Base-by-base conservation (phyloP, 306 rosid species). In the Betula pendula region DNA sequence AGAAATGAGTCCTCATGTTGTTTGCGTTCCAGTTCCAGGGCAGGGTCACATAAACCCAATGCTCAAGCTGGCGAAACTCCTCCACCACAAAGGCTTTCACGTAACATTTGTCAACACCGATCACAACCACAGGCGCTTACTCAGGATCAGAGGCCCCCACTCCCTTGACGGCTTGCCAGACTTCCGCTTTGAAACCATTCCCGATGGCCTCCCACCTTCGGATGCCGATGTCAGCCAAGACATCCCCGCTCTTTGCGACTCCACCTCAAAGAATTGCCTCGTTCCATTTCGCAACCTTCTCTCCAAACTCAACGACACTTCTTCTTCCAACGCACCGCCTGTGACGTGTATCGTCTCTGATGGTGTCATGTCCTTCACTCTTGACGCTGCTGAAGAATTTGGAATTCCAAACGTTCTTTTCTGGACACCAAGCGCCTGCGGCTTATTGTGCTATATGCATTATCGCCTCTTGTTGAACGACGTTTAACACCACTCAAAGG, bases 191-290 rank as follows among this genome's bases (percentile, higher is more conserved):
- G 75, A 68, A 25, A 43, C 69, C 33, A 77, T 77, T 15, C 75
- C 75, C 0, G 80, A 77, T 1, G 77, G 77, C n/a, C 77, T 73
- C 16, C 77, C 77, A 5, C 51, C 51, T 10, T 52, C 76, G 0
- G 73, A 79, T 11, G 73, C 71, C 6, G 77, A 79, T 5, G 73
- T 43, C 53, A 79, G 72, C 24, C 82, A 72, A 8, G 68, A 79
- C 2, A 0, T 50, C 35, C 40, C 59, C 24, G 63, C 68, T 14
- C 77, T 79, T 11, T 72, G 68, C 44, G 17, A 72, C 0, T 72
- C 82, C 50, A 62, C 48, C 33, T 25, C 38, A 5, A 25, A 67
- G 33, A 50, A 27, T 6, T 79, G 77, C 27, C 20, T 79, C 0
- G 56, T 1, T 24, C 77, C 82, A 5, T 42, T 79, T 4, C 15